Evolutionary conservation across 176 grass and related monocot genomes (phyloP).

Genomic region (Guadua angustifolia): DNA sequence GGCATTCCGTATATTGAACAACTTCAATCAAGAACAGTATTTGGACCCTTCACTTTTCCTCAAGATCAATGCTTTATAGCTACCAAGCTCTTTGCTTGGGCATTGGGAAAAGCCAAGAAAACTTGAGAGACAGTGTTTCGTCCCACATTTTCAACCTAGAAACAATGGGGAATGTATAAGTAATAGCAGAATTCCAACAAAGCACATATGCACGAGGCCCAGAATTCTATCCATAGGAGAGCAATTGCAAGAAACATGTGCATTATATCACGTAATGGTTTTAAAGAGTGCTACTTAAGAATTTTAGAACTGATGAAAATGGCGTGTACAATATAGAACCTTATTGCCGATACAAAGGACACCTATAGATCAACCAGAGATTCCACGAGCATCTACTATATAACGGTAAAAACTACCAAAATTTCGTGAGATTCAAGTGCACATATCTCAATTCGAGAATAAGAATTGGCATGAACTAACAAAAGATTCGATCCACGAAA

Average conservation of each 20-base stretch:
- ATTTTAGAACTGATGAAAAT: not conserved
- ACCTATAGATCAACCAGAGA: not conserved
- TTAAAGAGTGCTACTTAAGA: no score
- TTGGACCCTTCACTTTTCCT: constrained; percentile 71
- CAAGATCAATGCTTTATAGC: constrained; percentile 76
- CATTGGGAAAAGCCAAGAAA: constrained; percentile 73
- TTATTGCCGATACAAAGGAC: not conserved
- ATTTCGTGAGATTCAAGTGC: not conserved
- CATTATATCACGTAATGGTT: not conserved
- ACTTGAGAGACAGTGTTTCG: constrained; percentile 72
- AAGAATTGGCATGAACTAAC: not conserved
- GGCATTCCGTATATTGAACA: constrained; percentile 69
- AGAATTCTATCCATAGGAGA: not conserved
- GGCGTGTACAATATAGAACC: not conserved
- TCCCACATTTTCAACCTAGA: constrained; percentile 85
- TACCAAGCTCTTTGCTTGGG: constrained; percentile 85
- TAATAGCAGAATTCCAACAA: constrained; percentile 29
- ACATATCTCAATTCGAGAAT: not conserved
- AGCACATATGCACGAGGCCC: not conserved
- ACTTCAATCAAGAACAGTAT: constrained; percentile 55
- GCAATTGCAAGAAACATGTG: not conserved
- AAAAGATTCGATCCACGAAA: not conserved
- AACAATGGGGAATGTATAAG: not conserved
- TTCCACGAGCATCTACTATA: not conserved
- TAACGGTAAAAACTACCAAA: not conserved